Base-by-base conservation (phyloP, 352 stramenopile species). In the Phytophthora citrophthora region DNA sequence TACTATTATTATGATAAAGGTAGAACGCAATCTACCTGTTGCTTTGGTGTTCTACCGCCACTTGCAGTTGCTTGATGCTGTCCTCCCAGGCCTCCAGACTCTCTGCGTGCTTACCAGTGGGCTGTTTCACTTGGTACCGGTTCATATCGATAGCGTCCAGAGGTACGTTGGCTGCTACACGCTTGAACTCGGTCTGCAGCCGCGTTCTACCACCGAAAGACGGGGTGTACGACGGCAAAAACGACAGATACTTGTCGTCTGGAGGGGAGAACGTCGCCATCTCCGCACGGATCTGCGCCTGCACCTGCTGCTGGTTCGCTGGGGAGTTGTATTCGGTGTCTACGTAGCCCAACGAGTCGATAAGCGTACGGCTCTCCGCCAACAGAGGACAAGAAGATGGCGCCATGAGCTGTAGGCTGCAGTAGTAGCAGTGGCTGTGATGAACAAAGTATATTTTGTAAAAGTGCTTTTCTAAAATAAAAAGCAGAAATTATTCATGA, bases 331-430 rank as follows among this genome's bases (percentile, higher is more conserved):
- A 86, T 47, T 91, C 79, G 0, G 77, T 76, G 68, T 94, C 86
- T 16, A 91, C 65, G 61, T 94, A 94, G 43, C 83, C 83, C 27
- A 94, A 69, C 29, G 80, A 81, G 70, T 94, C 79, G 40, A 94
- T 81, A 15, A 93, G 74, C 58, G 77, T 57, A 57, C 84, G 81
- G 54, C 70, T 86, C 54, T 91, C 71, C 10, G 74, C 49, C 48
- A 94, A 65, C 51, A 93, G 65, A 54, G 86, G 86, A 49, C 86
- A 77, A 39, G 71, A 59, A 10, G 62, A 74, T 29, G 72, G 50
- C 49, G 72, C 49, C 73, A 83, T 77, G 48, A 34, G 29, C 29
- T 34, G 40, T 12, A 9, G 36, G 36, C n/a, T n/a, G n/a, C n/a
- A n/a, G n/a, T n/a, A n/a, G n/a, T 41, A 20, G 36, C 29, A 12